Percentiles rank a stretch among this genome's conserved stretches.
Conservation (phyloP, 768 basidiomycete genomes). For the Pulveroboletus frians region DNA sequence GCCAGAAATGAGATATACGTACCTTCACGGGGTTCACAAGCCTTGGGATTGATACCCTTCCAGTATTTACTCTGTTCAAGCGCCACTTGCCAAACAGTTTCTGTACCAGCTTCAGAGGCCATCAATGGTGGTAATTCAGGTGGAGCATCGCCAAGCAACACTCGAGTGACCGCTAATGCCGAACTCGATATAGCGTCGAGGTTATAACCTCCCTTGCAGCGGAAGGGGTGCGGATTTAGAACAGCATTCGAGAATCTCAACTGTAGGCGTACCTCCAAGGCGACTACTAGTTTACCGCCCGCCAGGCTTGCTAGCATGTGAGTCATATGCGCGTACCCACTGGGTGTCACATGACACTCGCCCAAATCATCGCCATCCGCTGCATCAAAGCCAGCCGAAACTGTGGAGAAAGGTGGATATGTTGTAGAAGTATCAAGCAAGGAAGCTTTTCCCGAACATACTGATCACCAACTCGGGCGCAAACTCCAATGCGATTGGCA, state of each 20-base stretch:
- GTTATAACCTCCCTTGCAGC: slow-evolving; percentile 85
- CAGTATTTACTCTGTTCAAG: slow-evolving; percentile 87
- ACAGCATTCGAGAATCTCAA: not conserved
- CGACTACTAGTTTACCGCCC: slow-evolving; percentile 83
- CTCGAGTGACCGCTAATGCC: slow-evolving; percentile 76
- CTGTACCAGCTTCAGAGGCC: slow-evolving; percentile 77
- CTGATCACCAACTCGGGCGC: slow-evolving; percentile 94
- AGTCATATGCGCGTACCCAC: slow-evolving; percentile 97
- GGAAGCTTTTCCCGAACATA: slow-evolving; percentile 35
- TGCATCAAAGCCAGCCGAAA: slow-evolving; percentile 97
- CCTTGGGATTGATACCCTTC: slow-evolving; percentile 79
- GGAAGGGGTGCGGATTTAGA: not conserved
- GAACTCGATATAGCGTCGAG: slow-evolving; percentile 84
- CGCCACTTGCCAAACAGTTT: slow-evolving; percentile 86
- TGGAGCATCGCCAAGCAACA: slow-evolving; percentile 88
- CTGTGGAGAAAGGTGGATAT: slow-evolving; percentile 36
- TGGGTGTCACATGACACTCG: slow-evolving; percentile 84
- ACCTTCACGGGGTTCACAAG: slow-evolving; percentile 82
- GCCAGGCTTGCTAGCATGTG: slow-evolving; percentile 92
- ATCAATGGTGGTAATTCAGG: slow-evolving; percentile 65
- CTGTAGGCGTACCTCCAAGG: slow-evolving; percentile 68
- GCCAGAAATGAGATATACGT: slow-evolving; percentile 1
- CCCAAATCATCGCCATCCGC: slow-evolving; percentile 91
- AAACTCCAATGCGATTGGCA: slow-evolving; percentile 98
- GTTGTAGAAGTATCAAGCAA: not conserved